Evolutionary conservation across 495 filamentous ascomycete genomes (phyloP), one percentile per base, ranked within the genome.

Genomic region (Penicillium bialowiezense): DNA sequence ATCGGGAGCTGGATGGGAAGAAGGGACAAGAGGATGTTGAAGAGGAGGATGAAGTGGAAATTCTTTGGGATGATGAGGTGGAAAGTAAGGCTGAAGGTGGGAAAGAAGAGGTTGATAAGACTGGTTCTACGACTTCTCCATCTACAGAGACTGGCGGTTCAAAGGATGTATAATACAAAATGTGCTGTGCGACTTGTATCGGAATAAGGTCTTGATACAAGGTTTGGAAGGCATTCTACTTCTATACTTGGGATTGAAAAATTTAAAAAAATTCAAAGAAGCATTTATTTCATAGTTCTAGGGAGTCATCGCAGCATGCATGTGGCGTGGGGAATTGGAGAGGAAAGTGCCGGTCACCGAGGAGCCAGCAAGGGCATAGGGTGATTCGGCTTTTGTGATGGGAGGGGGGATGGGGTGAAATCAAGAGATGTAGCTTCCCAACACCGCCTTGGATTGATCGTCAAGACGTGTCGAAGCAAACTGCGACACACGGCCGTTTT

Each of bases 391-490:
- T 17, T 36, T 32, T 12, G 32, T 49, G 31, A 20, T 31, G 18
- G 3, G 12, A 0, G 20, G 20, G 9, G 8, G 8, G 8, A 19
- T 32, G 8, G 23, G 23, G 18, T 4, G 4, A 36, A n/a, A 33
- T 62, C 54, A 69, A 51, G 70, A 62, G 21, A 88, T 83, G 57
- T 86, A 86, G 36, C 71, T 73, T 33, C 65, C 57, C 54, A 89
- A 62, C 6, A 84, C 72, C 5, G 60, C 51, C 67, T 76, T 75
- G 21, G 74, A 76, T 51, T 87, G 72, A 33, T 72, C 70, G n/a
- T 70, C 61, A 44, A 89, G 62, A 51, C 83, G 74, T 59, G 84
- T 75, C 47, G 79, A 70, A 15, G 82, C 81, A 57, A 80, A 84
- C 41, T 59, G 63, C 34, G 72, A 73, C 48, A 88, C 74, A 29